phyloP scores from a whole-genome alignment of 179 eudicot species.

The Spergularia azorica region DNA sequence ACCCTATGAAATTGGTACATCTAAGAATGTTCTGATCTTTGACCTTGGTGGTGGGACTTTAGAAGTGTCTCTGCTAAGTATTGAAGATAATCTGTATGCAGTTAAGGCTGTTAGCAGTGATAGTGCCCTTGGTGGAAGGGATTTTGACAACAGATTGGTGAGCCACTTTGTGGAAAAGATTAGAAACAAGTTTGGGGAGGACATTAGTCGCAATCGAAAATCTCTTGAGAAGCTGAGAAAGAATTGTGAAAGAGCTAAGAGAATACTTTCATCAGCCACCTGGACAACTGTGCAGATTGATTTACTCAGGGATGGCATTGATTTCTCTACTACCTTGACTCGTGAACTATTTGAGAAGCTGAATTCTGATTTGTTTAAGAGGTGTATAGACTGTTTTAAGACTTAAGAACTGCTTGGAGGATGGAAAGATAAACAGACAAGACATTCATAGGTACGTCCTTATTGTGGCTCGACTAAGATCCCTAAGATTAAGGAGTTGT shows the following conservation, averaged over 20 bases:
- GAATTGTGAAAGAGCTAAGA: constrained; percentile 9
- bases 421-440: not conserved
- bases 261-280: not conserved
- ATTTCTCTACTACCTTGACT: not conserved
- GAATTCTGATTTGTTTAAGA: not conserved
- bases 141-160: not conserved
- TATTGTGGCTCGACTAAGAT: constrained; percentile 11
- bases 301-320: constrained; percentile 3
- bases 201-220: not conserved
- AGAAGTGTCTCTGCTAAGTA: not conserved
- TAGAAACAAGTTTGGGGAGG: not conserved
- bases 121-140: not conserved
- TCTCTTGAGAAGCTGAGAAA: not conserved
- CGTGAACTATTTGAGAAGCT: not conserved
- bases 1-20: not conserved
- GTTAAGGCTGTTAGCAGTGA: not conserved
- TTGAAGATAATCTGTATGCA: not conserved
- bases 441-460: constrained; percentile 3
- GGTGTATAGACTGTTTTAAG: not conserved
- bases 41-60: not conserved
- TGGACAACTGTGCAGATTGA: not conserved
- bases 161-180: not conserved
- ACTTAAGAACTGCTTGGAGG: not conserved
- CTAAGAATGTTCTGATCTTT: not conserved
- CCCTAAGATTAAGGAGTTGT: constrained; percentile 1